These are phyloP conservation scores for Cyclocybe cylindracea DNA, from an alignment of 768 basidiomycete genomes.

Conservation along the genomic window DNA sequence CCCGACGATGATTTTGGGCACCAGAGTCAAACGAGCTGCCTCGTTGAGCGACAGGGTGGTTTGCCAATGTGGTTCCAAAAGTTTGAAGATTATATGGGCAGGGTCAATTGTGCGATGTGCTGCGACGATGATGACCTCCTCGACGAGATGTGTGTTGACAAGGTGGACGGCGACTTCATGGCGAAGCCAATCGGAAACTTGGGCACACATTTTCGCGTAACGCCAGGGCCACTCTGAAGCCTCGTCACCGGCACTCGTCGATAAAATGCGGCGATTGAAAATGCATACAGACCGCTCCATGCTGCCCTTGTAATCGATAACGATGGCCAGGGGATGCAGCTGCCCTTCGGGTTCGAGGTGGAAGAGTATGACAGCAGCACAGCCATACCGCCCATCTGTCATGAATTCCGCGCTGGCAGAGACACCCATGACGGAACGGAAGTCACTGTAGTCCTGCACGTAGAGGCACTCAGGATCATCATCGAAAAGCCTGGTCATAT, in stretches of 20 bases:
- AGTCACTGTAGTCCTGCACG: constrained; percentile 26
- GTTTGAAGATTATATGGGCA: constrained; percentile 24
- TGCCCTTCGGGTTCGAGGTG: constrained; percentile 23
- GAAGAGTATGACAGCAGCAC: constrained; percentile 29
- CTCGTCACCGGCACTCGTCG: constrained; percentile 12
- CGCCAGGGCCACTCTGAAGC: constrained; percentile 32
- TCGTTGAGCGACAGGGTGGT: constrained; percentile 29
- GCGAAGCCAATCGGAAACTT: constrained; percentile 28
- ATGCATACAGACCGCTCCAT: constrained; percentile 26
- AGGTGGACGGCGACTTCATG: constrained; percentile 30
- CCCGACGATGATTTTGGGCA: constrained; percentile 24
- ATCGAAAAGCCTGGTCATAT: constrained; percentile 13
- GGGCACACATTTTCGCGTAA: constrained; percentile 31
- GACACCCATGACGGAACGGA: constrained; percentile 18
- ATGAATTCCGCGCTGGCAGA: background rate
- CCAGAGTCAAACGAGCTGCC: constrained; percentile 23
- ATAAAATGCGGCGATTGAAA: constrained; percentile 24
- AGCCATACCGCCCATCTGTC: constrained; percentile 20
- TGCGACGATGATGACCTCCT: constrained; percentile 31
- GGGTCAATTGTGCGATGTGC: constrained; percentile 24
- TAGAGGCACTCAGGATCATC: constrained; percentile 13
- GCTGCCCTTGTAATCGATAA: constrained; percentile 28
- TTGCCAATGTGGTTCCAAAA: constrained; percentile 29
- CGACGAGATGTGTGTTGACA: constrained; percentile 29
- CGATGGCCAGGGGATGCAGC: constrained; percentile 31